Conservation (phyloP, 2,329 filamentous ascomycete species). For the Colletotrichum shisoi region DNA sequence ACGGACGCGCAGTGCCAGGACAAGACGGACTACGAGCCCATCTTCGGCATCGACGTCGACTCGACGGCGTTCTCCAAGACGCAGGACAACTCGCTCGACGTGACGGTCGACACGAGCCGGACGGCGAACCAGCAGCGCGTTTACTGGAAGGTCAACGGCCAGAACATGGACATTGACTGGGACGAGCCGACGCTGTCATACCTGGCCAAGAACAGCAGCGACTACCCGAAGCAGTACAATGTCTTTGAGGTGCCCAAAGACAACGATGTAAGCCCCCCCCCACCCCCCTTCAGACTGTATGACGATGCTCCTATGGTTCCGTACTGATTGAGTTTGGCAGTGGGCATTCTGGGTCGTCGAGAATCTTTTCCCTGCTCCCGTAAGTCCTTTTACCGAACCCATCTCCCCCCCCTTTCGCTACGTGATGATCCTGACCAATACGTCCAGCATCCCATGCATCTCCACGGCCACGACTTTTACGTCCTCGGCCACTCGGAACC, state of each 20-base stretch:
- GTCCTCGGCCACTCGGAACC: conserved; percentile 48
- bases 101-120: conserved; percentile 41
- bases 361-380: conserved; percentile 34
- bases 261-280: conserved; percentile 11
- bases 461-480: conserved; percentile 56
- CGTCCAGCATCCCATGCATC: conserved; percentile 32
- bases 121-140: conserved; percentile 41
- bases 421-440: not conserved
- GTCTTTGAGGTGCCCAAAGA: conserved; percentile 32
- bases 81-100: conserved; percentile 42
- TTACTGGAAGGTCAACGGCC: conserved; percentile 49
- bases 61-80: conserved; percentile 44
- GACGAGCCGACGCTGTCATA: conserved; percentile 50
- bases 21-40: conserved; percentile 41
- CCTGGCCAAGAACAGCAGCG: conserved; percentile 25
- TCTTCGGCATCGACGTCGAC: conserved; percentile 44
- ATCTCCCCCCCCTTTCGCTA: accelerated
- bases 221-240: conserved; percentile 30
- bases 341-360: conserved; percentile 39
- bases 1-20: conserved; percentile 42
- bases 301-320: too few species aligned
- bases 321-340: conserved; percentile 2
- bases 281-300: too few species aligned
- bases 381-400: not conserved
- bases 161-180: conserved; percentile 52